Conservation (phyloP, 2,329 filamentous ascomycete species). For the Stromatinia cepivora region DNA sequence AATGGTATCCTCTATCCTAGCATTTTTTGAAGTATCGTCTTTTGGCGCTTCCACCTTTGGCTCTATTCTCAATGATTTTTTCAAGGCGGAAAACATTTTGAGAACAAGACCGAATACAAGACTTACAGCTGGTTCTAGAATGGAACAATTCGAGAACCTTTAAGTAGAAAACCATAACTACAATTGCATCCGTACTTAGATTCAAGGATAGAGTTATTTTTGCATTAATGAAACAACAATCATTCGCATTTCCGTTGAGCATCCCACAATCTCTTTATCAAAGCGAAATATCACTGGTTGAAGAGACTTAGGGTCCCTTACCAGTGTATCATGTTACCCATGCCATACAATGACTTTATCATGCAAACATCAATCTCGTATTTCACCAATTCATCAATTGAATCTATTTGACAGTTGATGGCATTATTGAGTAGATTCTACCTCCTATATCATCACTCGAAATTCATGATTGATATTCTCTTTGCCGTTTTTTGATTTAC, state of each 20-base stretch:
- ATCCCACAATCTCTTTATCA: not conserved
- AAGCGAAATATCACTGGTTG: conserved; percentile 15
- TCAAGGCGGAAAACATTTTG: conserved; percentile 13
- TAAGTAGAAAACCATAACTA: conserved; percentile 15
- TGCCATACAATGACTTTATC: conserved; percentile 4
- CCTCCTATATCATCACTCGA: not conserved
- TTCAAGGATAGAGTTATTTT: not conserved
- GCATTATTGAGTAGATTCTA: not conserved
- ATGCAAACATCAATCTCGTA: conserved; percentile 15
- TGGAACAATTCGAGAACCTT: conserved; percentile 4
- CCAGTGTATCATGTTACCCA: conserved; percentile 19
- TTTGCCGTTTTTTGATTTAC: not conserved
- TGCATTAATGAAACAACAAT: conserved; percentile 20
- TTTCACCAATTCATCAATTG: not conserved
- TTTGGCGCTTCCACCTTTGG: conserved; percentile 3
- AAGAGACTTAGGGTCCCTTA: conserved; percentile 2
- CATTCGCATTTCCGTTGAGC: not conserved
- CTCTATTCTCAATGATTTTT: conserved; percentile 14
- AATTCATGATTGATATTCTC: not conserved
- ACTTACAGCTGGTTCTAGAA: not conserved
- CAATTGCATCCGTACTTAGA: not conserved
- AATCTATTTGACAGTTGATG: not conserved
- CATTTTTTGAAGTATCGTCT: not conserved
- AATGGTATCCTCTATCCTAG: not conserved
- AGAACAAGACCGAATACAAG: conserved; percentile 1